Percentiles rank a stretch among this genome's conserved stretches.
Conservation (phyloP, 2,329 filamentous ascomycete genomes). For the Fusarium camptoceras region DNA sequence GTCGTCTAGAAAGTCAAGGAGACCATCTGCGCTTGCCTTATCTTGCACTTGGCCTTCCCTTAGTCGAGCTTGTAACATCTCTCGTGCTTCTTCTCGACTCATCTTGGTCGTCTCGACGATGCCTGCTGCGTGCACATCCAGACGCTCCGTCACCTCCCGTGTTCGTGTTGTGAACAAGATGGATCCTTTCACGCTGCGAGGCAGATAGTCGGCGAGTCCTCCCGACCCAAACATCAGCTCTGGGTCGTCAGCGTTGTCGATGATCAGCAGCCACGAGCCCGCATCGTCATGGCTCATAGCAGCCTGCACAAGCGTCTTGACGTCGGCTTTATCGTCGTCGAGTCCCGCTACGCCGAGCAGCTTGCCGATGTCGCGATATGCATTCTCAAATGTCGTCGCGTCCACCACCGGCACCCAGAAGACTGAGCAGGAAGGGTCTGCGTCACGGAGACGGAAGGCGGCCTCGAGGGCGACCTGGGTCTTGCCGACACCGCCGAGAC, state of each 20-base stretch:
- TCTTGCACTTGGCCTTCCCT: too few relatives aligned
- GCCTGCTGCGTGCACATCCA: too few relatives aligned
- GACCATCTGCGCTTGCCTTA: too few relatives aligned
- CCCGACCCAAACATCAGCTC: not conserved
- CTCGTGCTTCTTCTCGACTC: too few relatives aligned
- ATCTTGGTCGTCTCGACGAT: too few relatives aligned
- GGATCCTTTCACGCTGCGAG: not conserved
- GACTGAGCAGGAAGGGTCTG: not conserved
- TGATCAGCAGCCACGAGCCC: not conserved
- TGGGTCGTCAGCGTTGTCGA: not conserved
- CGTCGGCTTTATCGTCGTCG: not conserved
- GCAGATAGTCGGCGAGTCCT: not conserved
- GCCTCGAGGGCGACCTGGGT: not conserved
- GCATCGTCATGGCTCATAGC: not conserved
- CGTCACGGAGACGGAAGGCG: not conserved
- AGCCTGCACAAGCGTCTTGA: not conserved
- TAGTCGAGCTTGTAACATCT: too few relatives aligned
- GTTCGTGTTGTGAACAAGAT: too few relatives aligned
- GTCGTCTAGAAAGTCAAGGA: too few relatives aligned
- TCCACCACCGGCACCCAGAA: not conserved
- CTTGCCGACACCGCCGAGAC: not conserved
- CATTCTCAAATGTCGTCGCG: too few relatives aligned
- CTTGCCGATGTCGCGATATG: not conserved
- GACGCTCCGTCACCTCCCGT: too few relatives aligned
- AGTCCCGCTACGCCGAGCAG: not conserved